Conservation (phyloP, 1,139 yeast species). For the Geotrichum carabidarum region DNA sequence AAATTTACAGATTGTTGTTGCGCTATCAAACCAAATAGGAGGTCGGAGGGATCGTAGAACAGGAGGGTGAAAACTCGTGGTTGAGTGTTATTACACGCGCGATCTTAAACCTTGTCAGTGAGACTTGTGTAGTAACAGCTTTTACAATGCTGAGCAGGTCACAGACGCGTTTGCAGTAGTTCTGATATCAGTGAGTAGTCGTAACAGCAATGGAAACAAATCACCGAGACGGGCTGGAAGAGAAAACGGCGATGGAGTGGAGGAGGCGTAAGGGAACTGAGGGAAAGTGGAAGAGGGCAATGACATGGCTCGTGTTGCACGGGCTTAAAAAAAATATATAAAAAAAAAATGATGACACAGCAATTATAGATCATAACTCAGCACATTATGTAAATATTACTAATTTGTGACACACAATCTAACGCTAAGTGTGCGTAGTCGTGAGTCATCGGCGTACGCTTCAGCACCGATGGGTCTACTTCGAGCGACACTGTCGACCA, state of each 20-base stretch:
- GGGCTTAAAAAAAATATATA: too few relatives aligned
- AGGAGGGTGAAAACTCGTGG: background rate
- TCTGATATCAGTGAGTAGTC: background rate
- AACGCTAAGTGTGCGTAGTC: too few relatives aligned
- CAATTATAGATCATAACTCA: too few relatives aligned
- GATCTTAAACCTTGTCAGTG: too few relatives aligned
- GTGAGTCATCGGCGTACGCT: background rate
- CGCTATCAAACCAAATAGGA: too few relatives aligned
- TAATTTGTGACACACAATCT: too few relatives aligned
- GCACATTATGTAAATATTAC: too few relatives aligned
- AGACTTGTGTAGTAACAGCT: background rate
- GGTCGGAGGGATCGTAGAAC: background rate
- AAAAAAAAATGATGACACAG: too few relatives aligned
- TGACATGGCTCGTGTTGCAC: slow-evolving; percentile 1
- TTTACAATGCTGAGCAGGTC: background rate
- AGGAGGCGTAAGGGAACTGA: background rate
- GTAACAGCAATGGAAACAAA: background rate
- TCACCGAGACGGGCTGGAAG: background rate
- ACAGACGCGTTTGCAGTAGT: background rate
- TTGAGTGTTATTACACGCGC: too few relatives aligned
- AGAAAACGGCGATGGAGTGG: background rate
- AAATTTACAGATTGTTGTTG: too few relatives aligned
- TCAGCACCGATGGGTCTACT: background rate
- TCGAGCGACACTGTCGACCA: background rate
- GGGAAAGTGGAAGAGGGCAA: background rate